Conservation (phyloP, 2,329 filamentous ascomycete species). For the Calonectria pteridis region DNA sequence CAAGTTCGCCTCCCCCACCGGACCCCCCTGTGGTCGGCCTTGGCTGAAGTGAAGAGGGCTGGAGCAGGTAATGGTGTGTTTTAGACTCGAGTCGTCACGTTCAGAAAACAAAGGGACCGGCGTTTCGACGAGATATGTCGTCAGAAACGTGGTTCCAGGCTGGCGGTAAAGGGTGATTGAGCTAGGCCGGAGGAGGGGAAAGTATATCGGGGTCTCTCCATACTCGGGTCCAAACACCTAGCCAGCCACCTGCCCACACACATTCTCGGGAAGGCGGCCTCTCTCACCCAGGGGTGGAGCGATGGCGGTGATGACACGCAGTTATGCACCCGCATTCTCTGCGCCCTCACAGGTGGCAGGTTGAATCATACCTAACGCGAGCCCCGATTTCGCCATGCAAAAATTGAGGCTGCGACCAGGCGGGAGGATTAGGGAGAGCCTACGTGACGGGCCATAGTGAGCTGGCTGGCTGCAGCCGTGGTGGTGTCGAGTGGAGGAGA, state of each 20-base stretch:
- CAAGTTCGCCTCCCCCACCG: constrained; percentile 31
- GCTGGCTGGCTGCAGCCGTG: constrained; percentile 4
- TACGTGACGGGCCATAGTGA: constrained; percentile 6
- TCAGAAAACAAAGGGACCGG: constrained; percentile 1
- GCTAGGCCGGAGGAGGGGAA: constrained; percentile 9
- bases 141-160: constrained; percentile 11
- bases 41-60: constrained; percentile 14
- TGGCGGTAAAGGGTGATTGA: constrained; percentile 1
- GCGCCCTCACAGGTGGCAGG: constrained; percentile 9
- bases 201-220: not conserved
- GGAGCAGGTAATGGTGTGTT: constrained; percentile 1
- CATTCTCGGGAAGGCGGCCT: constrained; percentile 35
- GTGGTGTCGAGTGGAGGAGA: not conserved
- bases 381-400: constrained; percentile 3
- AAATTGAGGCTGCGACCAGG: constrained; percentile 12
- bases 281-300: constrained; percentile 30
- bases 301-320: constrained; percentile 40
- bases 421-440: not conserved
- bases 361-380: constrained; percentile 18
- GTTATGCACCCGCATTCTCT: constrained; percentile 31
- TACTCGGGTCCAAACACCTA: constrained; percentile 18
- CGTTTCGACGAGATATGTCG: not conserved
- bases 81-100: constrained; percentile 12
- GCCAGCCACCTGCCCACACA: constrained; percentile 30
- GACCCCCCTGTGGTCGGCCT: constrained; percentile 26